A percentile compares a stretch with the other conserved stretches of the same genome.
These are phyloP conservation scores for Rhodamnia rubescens DNA, from an alignment of 345 rosid genomes.

Conservation along the genomic window DNA sequence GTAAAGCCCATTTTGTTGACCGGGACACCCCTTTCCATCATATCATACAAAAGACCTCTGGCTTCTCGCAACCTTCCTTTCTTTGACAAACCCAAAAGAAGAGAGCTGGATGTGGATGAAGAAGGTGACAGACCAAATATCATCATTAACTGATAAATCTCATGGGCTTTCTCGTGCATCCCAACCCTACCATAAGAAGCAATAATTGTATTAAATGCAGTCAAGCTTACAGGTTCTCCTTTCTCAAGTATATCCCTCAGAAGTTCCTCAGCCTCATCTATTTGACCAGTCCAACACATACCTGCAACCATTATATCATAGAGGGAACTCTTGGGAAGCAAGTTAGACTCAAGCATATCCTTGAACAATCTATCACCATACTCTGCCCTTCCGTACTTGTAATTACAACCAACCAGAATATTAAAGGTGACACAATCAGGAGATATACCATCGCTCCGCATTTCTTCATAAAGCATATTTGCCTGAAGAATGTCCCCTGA, in stretches of 20 bases:
- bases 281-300: slow-evolving; percentile 53
- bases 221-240: slow-evolving; percentile 39
- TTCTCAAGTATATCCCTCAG: slow-evolving; percentile 42
- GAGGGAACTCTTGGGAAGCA: slow-evolving; percentile 25
- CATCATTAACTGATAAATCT: slow-evolving; percentile 34
- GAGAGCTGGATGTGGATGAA: slow-evolving; percentile 47
- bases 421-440: slow-evolving; percentile 66
- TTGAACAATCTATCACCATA: slow-evolving; percentile 37
- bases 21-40: slow-evolving; percentile 40
- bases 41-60: slow-evolving; percentile 31
- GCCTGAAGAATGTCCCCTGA: slow-evolving; percentile 50
- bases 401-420: slow-evolving; percentile 48
- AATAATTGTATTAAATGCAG: slow-evolving; percentile 58
- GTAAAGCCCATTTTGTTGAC: slow-evolving; percentile 48
- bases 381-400: slow-evolving; percentile 43
- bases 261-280: slow-evolving; percentile 40
- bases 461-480: slow-evolving; percentile 39
- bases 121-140: slow-evolving; percentile 43
- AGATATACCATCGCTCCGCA: slow-evolving; percentile 36
- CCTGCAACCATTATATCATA: slow-evolving; percentile 45
- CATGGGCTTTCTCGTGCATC: slow-evolving; percentile 35
- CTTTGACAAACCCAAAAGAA: slow-evolving; percentile 53
- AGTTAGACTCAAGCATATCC: slow-evolving; percentile 19
- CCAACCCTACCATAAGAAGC: slow-evolving; percentile 50
- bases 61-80: slow-evolving; percentile 45